Evolutionary conservation across 1,139 yeast species (phyloP).

Genomic region (Candida mesenterica): DNA sequence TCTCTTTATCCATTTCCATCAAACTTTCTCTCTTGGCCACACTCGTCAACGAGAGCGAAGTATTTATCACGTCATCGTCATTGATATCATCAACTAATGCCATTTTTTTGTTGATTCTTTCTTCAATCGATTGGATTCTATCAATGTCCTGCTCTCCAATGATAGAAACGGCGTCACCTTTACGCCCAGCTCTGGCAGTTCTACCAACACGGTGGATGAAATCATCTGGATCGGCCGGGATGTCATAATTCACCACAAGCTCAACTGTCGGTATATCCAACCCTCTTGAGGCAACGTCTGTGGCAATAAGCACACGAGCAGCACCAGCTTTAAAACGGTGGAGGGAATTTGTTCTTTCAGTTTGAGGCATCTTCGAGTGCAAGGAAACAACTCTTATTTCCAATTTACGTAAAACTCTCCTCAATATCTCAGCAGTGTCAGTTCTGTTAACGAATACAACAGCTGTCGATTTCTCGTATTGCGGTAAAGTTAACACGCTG

Average conservation of each 20-base stretch:
- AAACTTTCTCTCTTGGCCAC: slow-evolving; percentile 86
- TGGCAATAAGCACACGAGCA: slow-evolving; percentile 86
- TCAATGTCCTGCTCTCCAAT: slow-evolving; percentile 84
- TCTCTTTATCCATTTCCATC: slow-evolving; percentile 91
- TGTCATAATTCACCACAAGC: slow-evolving; percentile 84
- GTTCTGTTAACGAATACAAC: slow-evolving; percentile 92
- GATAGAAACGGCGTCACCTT: slow-evolving; percentile 55
- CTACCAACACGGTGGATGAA: slow-evolving; percentile 99
- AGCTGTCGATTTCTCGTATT: slow-evolving; percentile 63
- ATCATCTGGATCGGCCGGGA: slow-evolving; percentile 96
- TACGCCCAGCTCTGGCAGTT: slow-evolving; percentile 98
- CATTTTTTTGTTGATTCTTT: slow-evolving; percentile 77
- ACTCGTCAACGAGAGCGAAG: slow-evolving; percentile 65
- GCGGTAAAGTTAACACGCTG: slow-evolving; percentile 60
- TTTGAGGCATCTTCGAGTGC: slow-evolving; percentile 94
- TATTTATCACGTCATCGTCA: slow-evolving; percentile 74
- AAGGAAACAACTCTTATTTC: slow-evolving; percentile 83
- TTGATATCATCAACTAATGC: slow-evolving; percentile 63
- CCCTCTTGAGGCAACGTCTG: slow-evolving; percentile 97
- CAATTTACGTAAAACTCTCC: slow-evolving; percentile 70
- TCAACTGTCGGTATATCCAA: slow-evolving; percentile 92
- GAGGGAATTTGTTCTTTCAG: slow-evolving; percentile 83
- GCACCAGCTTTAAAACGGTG: slow-evolving; percentile 94
- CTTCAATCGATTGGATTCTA: slow-evolving; percentile 83
- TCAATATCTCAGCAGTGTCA: slow-evolving; percentile 78